Evolutionary conservation across 306 rosid genomes (phyloP).

Genomic region (Oemleria cerasiformis): DNA sequence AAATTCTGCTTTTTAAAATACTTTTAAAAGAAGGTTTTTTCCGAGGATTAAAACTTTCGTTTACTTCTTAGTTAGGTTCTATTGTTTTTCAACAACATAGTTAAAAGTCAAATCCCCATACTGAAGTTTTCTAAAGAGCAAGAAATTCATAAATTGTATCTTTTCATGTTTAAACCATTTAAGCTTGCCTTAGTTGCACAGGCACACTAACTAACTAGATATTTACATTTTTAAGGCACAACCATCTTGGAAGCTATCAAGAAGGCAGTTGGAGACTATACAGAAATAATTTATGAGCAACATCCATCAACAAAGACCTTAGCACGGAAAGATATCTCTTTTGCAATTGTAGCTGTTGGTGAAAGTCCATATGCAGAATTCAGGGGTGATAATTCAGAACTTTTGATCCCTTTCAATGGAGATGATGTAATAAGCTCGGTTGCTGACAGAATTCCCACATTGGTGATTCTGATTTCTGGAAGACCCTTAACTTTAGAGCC

Average conservation of each 20-base stretch:
- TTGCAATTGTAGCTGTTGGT: slow-evolving; percentile 74
- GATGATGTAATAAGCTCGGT: slow-evolving; percentile 50
- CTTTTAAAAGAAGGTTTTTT: not conserved
- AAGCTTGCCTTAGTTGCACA: not conserved
- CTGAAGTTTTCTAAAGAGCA: not conserved
- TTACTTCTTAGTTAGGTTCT: not conserved
- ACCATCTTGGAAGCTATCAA: slow-evolving; percentile 79
- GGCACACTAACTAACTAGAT: slow-evolving; percentile 1
- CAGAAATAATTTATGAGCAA: slow-evolving; percentile 55
- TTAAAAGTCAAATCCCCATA: not conserved
- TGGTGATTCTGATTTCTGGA: slow-evolving; percentile 79
- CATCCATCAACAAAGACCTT: slow-evolving; percentile 52
- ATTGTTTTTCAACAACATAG: not conserved
- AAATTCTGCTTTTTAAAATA: not conserved
- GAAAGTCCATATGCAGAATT: slow-evolving; percentile 74
- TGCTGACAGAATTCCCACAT: slow-evolving; percentile 64
- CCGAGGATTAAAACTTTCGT: not conserved
- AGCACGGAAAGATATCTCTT: slow-evolving; percentile 49
- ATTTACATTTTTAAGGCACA: slow-evolving; percentile 47
- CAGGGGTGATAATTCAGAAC: slow-evolving; percentile 58
- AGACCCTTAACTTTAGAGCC: slow-evolving; percentile 73
- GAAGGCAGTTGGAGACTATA: slow-evolving; percentile 53
- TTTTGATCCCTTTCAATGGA: slow-evolving; percentile 57
- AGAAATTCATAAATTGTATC: not conserved
- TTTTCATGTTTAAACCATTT: not conserved